Evolutionary conservation across 2,329 filamentous ascomycete genomes (phyloP).

Genomic region (Fusarium graminum): DNA sequence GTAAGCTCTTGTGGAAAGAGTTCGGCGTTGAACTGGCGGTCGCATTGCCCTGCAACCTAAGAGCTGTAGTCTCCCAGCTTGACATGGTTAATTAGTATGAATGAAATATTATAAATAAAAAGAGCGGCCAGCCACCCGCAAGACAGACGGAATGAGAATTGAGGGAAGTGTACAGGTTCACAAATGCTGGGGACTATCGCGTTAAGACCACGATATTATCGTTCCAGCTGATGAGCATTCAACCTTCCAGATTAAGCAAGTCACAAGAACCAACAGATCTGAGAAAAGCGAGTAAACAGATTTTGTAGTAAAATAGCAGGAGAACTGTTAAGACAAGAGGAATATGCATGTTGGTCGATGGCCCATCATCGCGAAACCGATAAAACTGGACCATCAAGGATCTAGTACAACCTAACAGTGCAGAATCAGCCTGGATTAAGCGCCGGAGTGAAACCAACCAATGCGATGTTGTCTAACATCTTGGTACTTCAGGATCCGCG

Average conservation of each 20-base stretch:
- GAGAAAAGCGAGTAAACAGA: constrained; percentile 8
- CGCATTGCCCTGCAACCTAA: constrained; percentile 15
- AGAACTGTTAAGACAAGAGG: constrained; percentile 30
- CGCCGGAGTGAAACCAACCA: constrained; percentile 14
- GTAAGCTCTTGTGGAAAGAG: constrained; percentile 22
- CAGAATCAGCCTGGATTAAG: constrained; percentile 25
- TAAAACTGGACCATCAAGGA: constrained; percentile 28
- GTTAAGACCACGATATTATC: constrained; percentile 13
- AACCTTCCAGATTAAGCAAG: constrained; percentile 4
- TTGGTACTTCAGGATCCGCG: background rate
- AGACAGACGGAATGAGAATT: background rate
- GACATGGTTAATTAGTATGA: constrained; percentile 20
- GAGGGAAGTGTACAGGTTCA: background rate
- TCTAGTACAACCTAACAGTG: constrained; percentile 19
- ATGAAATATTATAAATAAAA: background rate
- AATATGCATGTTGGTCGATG: constrained; percentile 39
- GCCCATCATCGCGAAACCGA: constrained; percentile 39
- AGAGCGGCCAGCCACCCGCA: constrained; percentile 25
- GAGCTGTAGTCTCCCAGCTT: constrained; percentile 35
- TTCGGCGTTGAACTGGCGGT: background rate
- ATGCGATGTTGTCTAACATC: constrained; percentile 1
- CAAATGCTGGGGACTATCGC: background rate
- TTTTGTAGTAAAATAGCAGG: constrained; percentile 16
- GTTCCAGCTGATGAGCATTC: constrained; percentile 1
- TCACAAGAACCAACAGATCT: constrained; percentile 28